Conservation (phyloP, 371 early-diverging fungal genomes). For the Chytridium lagenaria region DNA sequence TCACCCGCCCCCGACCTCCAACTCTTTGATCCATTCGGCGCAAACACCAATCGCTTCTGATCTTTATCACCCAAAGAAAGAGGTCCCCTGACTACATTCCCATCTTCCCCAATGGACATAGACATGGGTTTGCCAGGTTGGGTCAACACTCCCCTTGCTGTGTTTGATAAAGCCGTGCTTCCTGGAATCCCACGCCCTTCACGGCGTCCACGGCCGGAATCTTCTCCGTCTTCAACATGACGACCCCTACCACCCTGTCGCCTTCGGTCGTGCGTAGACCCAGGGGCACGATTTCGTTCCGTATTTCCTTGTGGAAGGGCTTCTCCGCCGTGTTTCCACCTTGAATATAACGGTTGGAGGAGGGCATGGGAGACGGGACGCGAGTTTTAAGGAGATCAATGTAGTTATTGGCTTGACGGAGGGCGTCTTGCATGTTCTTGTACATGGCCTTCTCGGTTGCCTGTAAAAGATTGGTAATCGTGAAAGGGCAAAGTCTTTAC, state of each 20-base stretch:
- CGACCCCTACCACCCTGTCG: no score
- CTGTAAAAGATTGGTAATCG: slow-evolving; percentile 19
- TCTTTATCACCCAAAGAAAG: no score
- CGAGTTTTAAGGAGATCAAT: slow-evolving; percentile 53
- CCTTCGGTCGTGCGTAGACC: no score
- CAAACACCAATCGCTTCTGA: slow-evolving; percentile 10
- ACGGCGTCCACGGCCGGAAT: no score
- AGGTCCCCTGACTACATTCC: not conserved
- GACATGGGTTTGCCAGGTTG: slow-evolving; percentile 1
- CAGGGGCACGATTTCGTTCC: no score
- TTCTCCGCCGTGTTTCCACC: no score
- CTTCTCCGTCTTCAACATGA: no score
- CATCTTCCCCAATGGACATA: slow-evolving; percentile 13
- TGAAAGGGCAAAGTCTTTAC: not conserved
- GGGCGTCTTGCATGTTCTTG: slow-evolving; percentile 81
- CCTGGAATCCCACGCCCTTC: not conserved
- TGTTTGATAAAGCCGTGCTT: not conserved
- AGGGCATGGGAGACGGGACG: not conserved
- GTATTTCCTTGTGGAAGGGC: no score
- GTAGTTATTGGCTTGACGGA: slow-evolving; percentile 70
- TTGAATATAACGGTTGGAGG: not conserved
- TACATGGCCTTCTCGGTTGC: slow-evolving; percentile 74
- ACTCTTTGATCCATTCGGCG: slow-evolving; percentile 23
- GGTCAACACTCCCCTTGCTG: no score
- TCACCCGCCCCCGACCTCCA: slow-evolving; percentile 14